phyloP scores from a whole-genome alignment of 2,329 filamentous ascomycete genomes.

The Trichoderma atrobrunneum region DNA sequence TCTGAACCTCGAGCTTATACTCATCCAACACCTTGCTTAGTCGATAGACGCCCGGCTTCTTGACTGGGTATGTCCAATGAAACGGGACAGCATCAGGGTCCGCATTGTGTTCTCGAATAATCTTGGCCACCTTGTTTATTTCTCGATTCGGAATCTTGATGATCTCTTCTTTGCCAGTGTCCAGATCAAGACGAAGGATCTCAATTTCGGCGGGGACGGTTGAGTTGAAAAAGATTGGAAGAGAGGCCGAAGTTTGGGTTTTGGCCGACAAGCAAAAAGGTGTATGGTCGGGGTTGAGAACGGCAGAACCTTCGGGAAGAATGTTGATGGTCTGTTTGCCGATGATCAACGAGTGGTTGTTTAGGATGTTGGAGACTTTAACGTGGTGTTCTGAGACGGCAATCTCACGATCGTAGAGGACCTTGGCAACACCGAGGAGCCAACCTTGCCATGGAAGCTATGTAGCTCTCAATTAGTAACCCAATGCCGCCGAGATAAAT shows the following conservation, averaged over 20 bases:
- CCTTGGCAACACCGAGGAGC: conserved; percentile 69
- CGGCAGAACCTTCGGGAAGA: conserved; percentile 88
- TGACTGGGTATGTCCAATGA: conserved; percentile 69
- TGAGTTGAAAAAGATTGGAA: conserved; percentile 92
- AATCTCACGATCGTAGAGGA: conserved; percentile 88
- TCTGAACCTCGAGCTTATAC: conserved; percentile 88
- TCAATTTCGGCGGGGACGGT: conserved; percentile 87
- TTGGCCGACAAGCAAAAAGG: conserved; percentile 76
- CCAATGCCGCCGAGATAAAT: background rate
- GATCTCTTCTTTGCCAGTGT: conserved; percentile 74
- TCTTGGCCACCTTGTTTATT: conserved; percentile 69
- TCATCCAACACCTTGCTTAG: conserved; percentile 85
- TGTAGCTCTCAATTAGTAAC: conserved; percentile 11
- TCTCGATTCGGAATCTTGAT: conserved; percentile 73
- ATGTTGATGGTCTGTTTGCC: conserved; percentile 98
- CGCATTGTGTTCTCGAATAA: conserved; percentile 62
- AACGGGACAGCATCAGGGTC: conserved; percentile 61
- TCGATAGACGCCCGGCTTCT: conserved; percentile 84
- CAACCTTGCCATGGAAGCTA: conserved; percentile 74
- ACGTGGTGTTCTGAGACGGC: conserved; percentile 92
- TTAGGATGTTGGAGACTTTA: conserved; percentile 80
- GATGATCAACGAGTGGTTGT: conserved; percentile 90
- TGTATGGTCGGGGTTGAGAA: conserved; percentile 77
- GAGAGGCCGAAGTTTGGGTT: conserved; percentile 55
- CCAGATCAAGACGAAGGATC: conserved; percentile 80